phyloP scores from a whole-genome alignment of 352 stramenopile genomes.

The Pythium brassicae region DNA sequence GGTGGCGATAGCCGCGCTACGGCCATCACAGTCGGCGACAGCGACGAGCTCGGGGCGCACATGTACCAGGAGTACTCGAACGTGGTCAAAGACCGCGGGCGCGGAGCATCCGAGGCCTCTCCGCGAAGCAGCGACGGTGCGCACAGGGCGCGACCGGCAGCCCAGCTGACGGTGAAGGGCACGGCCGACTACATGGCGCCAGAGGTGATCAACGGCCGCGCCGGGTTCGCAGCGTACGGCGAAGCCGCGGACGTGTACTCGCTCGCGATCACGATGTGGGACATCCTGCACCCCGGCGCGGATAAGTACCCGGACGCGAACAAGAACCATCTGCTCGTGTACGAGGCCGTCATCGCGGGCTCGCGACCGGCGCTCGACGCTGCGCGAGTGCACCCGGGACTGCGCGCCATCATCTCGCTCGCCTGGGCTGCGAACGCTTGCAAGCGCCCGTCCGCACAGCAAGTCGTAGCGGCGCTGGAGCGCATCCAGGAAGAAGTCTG shows the following conservation, averaged over 20 bases:
- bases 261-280: slow-evolving; percentile 50
- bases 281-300: slow-evolving; percentile 30
- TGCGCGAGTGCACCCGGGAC: slow-evolving; percentile 10
- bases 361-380: slow-evolving; percentile 20
- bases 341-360: slow-evolving; percentile 26
- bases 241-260: slow-evolving; percentile 48
- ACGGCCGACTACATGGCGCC: slow-evolving; percentile 55
- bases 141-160: background rate
- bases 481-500: slow-evolving; percentile 22
- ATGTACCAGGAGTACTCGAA: slow-evolving; percentile 12
- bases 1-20: background rate
- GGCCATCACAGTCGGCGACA: background rate
- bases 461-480: slow-evolving; percentile 25
- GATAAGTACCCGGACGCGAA: slow-evolving; percentile 19
- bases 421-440: slow-evolving; percentile 23
- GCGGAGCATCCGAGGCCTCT: background rate
- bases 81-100: slow-evolving; percentile 3
- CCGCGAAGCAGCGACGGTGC: background rate
- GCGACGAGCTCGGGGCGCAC: slow-evolving; percentile 5
- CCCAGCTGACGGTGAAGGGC: slow-evolving; percentile 20
- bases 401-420: slow-evolving; percentile 22
- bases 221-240: slow-evolving; percentile 22
- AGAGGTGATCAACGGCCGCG: slow-evolving; percentile 38
- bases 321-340: slow-evolving; percentile 23
- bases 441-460: slow-evolving; percentile 16